phyloP scores from a whole-genome alignment of 805 yeast genomes.

The Teunomyces tritomae region DNA sequence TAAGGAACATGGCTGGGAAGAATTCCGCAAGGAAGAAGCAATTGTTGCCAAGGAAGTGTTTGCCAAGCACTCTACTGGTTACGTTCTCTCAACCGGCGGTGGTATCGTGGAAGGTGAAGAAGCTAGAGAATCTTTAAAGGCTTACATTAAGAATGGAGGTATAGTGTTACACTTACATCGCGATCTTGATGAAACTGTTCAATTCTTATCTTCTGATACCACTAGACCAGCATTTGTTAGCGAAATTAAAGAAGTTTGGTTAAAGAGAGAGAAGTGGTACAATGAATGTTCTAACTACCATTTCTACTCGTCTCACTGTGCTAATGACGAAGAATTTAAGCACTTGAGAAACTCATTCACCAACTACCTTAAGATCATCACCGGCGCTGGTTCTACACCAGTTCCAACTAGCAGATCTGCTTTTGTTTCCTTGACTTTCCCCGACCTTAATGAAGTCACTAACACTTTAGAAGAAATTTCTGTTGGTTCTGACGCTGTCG shows the following conservation, averaged over 20 bases:
- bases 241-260: conserved; percentile 82
- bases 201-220: conserved; percentile 71
- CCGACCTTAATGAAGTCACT: conserved; percentile 50
- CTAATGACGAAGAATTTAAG: conserved; percentile 49
- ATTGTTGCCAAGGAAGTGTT: conserved; percentile 53
- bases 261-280: conserved; percentile 76
- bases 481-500: conserved; percentile 78
- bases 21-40: conserved; percentile 69
- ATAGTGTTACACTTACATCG: conserved; percentile 90
- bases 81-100: conserved; percentile 92
- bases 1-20: conserved; percentile 78
- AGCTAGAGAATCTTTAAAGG: conserved; percentile 63
- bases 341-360: conserved; percentile 59
- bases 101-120: conserved; percentile 80
- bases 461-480: conserved; percentile 50
- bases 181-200: conserved; percentile 74
- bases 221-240: conserved; percentile 84
- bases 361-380: conserved; percentile 55
- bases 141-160: conserved; percentile 58
- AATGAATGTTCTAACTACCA: conserved; percentile 73
- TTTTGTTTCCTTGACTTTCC: conserved; percentile 70
- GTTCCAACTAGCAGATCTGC: conserved; percentile 54
- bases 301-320: conserved; percentile 76
- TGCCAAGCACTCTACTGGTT: conserved; percentile 39
- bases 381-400: conserved; percentile 46